Base-by-base conservation (phyloP, 352 stramenopile species). In the Globisporangium mamillatum region DNA sequence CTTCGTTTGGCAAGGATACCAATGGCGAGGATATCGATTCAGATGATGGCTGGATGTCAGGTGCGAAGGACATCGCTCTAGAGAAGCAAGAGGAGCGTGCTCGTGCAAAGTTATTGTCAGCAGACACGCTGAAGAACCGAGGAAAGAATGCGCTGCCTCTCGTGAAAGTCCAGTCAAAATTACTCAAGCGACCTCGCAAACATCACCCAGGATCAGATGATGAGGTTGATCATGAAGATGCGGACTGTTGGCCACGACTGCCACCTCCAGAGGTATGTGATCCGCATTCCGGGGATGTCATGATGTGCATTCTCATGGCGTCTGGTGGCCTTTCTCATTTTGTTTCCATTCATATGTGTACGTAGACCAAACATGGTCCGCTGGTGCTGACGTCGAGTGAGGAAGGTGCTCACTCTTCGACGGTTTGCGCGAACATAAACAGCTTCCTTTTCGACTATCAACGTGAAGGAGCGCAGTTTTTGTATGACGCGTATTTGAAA, bases 401-500 rank as follows among this genome's bases (percentile, higher is more conserved):
- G 14, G 55, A 55, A 1, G 66, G 53, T 64, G 50, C 9, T 29
- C 48, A n/a, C 8, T 70, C 62, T 10, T 34, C 58, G 41, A 56
- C 84, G 7, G 79, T 94, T 12, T 90, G 81, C 65, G 73, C 75
- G 16, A 91, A 85, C 58, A 74, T 94, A 48, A 94, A 94, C 69
- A 83, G 71, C 38, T 93, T 80, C 18, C 72, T 94, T 2, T 88
- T 90, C 50, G 77, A 89, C 34, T 94, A 94, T 56, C 87, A 94
- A 53, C 80, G 87, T 25, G 82, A 82, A 62, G 87, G 87, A 4
- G 83, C 78, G 16, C 67, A 84, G 22, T 94, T 91, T 68, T 58
- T 94, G n/a, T 88, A 81, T 24, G 65, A 79, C 10, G 82, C 83
- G 6, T 91, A 91, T 50, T 41, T 64, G 12, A 70, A 70, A 18